Evolutionary conservation across 1,139 yeast genomes (phyloP), one percentile per base, ranked within the genome.

Genomic region (Pichia sp.): DNA sequence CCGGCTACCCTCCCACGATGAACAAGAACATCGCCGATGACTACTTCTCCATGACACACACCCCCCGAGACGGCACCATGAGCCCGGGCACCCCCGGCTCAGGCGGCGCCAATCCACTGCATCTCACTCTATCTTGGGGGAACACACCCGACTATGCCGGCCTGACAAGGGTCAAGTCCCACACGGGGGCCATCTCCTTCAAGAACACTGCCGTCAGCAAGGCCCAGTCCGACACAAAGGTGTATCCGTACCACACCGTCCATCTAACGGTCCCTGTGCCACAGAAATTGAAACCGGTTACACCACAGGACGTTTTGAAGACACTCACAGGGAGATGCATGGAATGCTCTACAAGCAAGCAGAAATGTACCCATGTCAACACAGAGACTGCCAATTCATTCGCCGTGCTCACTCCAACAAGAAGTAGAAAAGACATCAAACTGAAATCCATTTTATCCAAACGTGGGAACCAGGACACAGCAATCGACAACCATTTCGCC

Each of bases 181-280:
- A 44, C n/a, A 33, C 47, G 1, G 51, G 46, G 8, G 31, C 39
- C 4, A 21, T 40, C 3, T 12, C 21, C 3, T 42, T 20, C 21
- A 48, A 42, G 18, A 45, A 38, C 34, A 18, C 21, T 2, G 32
- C 14, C 4, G 37, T 40, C 15, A 15, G 34, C 11, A 41, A 31
- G 19, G 15, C 37, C 4, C 48, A 38, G 28, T 32, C 48, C 2
- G 53, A 50, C 32, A 38, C 27, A 2, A 44, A 40, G 22, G 40
- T 50, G 10, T 44, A 50, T 33, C 44, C 48, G 1, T 62, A 62
- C 37, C 58, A 54, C 35, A 54, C 53, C 0, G 56, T 62, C 17
- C 58, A 48, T 42, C 40, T 59, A 14, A 52, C 51, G 3, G 43
- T 42, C 5, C 48, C 52, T 12, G 47, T 53, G 3, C 55, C 54